Percentiles rank a stretch among this genome's conserved stretches.
Conservation (phyloP, 179 eudicot species). For the Spinacia oleracea region DNA sequence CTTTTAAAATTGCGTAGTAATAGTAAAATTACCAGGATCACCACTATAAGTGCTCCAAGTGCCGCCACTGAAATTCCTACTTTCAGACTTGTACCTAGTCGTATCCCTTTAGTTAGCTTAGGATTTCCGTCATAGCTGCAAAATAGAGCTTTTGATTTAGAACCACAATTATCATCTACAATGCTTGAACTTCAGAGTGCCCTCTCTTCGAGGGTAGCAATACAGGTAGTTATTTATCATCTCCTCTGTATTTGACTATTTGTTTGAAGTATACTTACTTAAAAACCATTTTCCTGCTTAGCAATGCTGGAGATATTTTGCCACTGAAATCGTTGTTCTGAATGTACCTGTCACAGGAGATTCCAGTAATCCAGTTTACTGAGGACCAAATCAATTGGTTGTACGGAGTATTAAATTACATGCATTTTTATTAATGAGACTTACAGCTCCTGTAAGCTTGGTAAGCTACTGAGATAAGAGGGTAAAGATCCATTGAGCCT, state of each 20-base stretch:
- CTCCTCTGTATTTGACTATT: neutral
- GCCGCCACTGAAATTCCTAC: constrained; percentile 55
- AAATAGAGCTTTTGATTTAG: constrained; percentile 16
- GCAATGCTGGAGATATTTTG: constrained; percentile 63
- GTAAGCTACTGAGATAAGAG: constrained; percentile 68
- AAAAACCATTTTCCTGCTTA: constrained; percentile 55
- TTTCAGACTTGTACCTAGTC: constrained; percentile 34
- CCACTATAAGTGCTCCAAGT: constrained; percentile 43
- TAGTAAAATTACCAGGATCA: constrained; percentile 49
- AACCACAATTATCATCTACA: neutral
- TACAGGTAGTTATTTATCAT: neutral
- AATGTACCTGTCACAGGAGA: constrained; percentile 57
- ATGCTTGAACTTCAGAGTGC: neutral
- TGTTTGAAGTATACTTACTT: constrained; percentile 54
- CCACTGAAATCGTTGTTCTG: constrained; percentile 89
- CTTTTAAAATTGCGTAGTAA: constrained; percentile 39
- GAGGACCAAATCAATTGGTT: constrained; percentile 10
- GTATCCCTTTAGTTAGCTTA: constrained; percentile 48
- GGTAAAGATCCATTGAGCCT: constrained; percentile 73
- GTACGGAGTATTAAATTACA: constrained; percentile 2
- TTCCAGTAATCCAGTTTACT: neutral
- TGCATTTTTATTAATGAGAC: constrained; percentile 26
- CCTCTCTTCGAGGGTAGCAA: neutral
- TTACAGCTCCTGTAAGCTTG: constrained; percentile 83
- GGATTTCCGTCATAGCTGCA: constrained; percentile 79